phyloP scores from a whole-genome alignment of 1,284 basidiomycete species.

The Papiliotrema terrestris region DNA sequence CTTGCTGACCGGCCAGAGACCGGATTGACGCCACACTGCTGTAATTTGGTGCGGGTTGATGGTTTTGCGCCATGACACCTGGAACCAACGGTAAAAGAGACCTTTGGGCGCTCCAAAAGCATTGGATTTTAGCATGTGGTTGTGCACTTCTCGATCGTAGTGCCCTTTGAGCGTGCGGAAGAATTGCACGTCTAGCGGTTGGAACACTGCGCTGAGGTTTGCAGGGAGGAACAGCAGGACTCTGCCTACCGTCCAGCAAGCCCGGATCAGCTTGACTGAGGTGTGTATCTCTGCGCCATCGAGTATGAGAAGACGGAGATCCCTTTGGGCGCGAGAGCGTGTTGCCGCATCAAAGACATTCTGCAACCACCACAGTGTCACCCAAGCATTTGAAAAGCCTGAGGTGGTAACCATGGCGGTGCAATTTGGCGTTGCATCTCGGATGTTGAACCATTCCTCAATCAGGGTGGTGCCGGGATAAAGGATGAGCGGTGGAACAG shows the following conservation, averaged over 20 bases:
- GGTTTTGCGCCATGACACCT: constrained; percentile 8
- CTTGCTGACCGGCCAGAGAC: constrained; percentile 8
- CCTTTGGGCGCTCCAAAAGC: neutral
- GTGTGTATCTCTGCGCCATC: constrained; percentile 10
- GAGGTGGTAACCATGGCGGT: neutral
- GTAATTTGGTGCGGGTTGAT: constrained; percentile 1
- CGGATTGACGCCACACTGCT: constrained; percentile 7
- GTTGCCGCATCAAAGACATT: constrained; percentile 9
- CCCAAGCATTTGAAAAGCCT: constrained; percentile 2
- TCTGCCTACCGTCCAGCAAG: constrained; percentile 10
- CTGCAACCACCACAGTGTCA: constrained; percentile 4
- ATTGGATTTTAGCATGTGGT: constrained; percentile 1
- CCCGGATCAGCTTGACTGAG: constrained; percentile 8
- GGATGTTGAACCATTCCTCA: constrained; percentile 3
- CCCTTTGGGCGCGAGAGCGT: neutral
- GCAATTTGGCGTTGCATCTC: neutral
- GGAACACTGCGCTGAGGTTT: constrained; percentile 4
- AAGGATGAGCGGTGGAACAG: constrained; percentile 12
- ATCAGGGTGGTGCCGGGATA: constrained; percentile 4
- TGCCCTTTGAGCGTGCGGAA: constrained; percentile 12
- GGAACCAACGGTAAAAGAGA: constrained; percentile 7
- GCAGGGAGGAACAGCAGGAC: constrained; percentile 11
- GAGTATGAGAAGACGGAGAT: constrained; percentile 10
- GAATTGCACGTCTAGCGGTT: constrained; percentile 15
- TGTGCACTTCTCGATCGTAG: constrained; percentile 1